Conservation (phyloP, 106 monocot species). For the Platanthera zijinensis region DNA sequence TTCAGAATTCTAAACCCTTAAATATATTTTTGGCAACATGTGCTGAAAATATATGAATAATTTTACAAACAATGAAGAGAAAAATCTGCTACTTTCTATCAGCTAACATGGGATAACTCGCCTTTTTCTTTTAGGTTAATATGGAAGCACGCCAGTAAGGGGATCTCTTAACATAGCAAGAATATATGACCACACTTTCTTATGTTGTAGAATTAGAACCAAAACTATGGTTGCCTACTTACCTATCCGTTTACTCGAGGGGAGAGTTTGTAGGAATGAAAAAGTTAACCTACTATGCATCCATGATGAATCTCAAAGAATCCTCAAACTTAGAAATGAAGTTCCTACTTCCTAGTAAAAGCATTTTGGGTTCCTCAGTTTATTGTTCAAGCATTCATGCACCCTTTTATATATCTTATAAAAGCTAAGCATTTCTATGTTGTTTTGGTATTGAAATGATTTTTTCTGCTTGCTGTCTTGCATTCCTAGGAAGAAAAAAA, state of each 20-base stretch:
- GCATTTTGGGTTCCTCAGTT: neutral
- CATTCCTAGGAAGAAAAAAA: too few relatives aligned
- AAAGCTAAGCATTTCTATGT: neutral
- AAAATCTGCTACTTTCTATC: neutral
- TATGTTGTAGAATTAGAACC: too few relatives aligned
- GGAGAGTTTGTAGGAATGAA: too few relatives aligned
- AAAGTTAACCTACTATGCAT: slow-evolving; percentile 57
- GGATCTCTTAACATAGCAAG: slow-evolving; percentile 8
- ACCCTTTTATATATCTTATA: neutral
- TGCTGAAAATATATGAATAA: neutral
- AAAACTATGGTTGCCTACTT: too few relatives aligned
- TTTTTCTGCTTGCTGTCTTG: neutral
- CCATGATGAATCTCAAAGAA: slow-evolving; percentile 63
- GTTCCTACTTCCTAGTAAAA: neutral
- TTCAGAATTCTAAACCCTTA: neutral
- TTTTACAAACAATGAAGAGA: neutral
- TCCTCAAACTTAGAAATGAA: neutral
- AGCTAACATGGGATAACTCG: neutral
- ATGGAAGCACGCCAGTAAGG: slow-evolving; percentile 9
- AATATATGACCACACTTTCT: slow-evolving; percentile 45
- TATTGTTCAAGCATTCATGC: too few relatives aligned
- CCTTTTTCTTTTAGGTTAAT: slow-evolving; percentile 19
- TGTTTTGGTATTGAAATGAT: neutral
- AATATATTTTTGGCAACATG: neutral
- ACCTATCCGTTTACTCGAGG: too few relatives aligned